phyloP scores from a whole-genome alignment of 768 basidiomycete genomes.

The Thelephora ganbajun region DNA sequence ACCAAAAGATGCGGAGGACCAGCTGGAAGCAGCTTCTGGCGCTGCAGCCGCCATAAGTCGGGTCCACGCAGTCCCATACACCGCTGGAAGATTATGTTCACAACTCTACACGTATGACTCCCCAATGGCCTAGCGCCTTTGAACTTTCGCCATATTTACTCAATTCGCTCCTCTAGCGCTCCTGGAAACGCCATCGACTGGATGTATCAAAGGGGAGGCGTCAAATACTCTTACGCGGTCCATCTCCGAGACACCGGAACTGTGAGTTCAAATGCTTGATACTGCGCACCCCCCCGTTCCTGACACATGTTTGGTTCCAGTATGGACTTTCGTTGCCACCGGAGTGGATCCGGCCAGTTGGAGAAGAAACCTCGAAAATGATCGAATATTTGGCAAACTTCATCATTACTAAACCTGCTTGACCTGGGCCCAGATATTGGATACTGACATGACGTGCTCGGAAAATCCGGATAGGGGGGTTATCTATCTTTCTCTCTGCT shows the following conservation, averaged over 20 bases:
- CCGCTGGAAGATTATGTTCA: conserved; percentile 35
- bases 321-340: conserved; percentile 69
- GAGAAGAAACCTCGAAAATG: conserved; percentile 60
- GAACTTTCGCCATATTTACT: conserved; percentile 3
- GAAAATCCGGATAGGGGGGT: neutral
- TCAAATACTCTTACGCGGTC: conserved; percentile 50
- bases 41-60: conserved; percentile 41
- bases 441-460: neutral
- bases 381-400: conserved; percentile 56
- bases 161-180: conserved; percentile 18
- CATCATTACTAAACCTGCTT: conserved; percentile 22
- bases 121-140: neutral
- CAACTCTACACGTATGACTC: conserved; percentile 27
- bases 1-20: conserved; percentile 63
- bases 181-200: conserved; percentile 58
- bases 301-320: conserved; percentile 19
- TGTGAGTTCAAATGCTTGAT: conserved; percentile 22
- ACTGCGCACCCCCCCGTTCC: neutral
- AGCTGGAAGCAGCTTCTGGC: conserved; percentile 57
- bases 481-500: neutral
- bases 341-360: conserved; percentile 61
- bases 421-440: neutral
- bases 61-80: conserved; percentile 42
- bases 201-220: conserved; percentile 39
- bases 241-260: conserved; percentile 62